phyloP scores from a whole-genome alignment of 805 yeast species.

The Cyberlindnera meyerae region DNA sequence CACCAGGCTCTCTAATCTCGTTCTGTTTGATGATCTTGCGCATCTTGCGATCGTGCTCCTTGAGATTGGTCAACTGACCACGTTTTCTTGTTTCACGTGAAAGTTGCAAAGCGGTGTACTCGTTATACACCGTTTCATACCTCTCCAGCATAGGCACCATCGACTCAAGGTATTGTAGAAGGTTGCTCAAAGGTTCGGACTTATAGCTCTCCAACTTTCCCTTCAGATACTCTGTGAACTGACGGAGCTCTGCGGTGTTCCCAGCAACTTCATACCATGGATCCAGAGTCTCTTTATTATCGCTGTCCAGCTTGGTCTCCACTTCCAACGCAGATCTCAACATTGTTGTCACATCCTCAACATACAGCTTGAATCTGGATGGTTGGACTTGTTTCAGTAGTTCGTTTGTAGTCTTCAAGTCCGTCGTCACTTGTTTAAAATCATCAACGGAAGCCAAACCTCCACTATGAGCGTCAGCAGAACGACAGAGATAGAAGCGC shows the following conservation, averaged over 20 bases:
- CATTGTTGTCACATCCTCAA: conserved; percentile 23
- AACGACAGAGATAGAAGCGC: conserved; percentile 22
- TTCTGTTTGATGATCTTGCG: conserved; percentile 11
- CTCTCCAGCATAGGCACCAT: conserved; percentile 14
- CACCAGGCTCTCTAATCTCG: conserved; percentile 6
- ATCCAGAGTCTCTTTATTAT: conserved; percentile 8
- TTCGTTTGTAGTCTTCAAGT: conserved; percentile 10
- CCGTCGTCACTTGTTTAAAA: conserved; percentile 3
- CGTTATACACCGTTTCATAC: conserved; percentile 15
- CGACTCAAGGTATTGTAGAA: conserved; percentile 11
- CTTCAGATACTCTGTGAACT: conserved; percentile 12
- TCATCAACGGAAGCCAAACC: conserved; percentile 14
- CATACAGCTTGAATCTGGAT: conserved; percentile 25
- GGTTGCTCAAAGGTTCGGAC: conserved; percentile 10
- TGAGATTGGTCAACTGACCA: conserved; percentile 14
- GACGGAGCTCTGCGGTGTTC: conserved; percentile 10
- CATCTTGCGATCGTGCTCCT: conserved; percentile 14
- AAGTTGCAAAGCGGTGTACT: conserved; percentile 10
- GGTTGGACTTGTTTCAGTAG: conserved; percentile 15
- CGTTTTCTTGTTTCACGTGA: conserved; percentile 20
- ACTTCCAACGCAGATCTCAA: conserved; percentile 2
- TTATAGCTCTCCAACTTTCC: conserved; percentile 3
- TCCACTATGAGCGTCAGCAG: conserved; percentile 18
- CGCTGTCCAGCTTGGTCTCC: not conserved
- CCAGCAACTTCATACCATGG: conserved; percentile 27